phyloP scores from a whole-genome alignment of 345 rosid genomes.

The Conringia planisiliqua region DNA sequence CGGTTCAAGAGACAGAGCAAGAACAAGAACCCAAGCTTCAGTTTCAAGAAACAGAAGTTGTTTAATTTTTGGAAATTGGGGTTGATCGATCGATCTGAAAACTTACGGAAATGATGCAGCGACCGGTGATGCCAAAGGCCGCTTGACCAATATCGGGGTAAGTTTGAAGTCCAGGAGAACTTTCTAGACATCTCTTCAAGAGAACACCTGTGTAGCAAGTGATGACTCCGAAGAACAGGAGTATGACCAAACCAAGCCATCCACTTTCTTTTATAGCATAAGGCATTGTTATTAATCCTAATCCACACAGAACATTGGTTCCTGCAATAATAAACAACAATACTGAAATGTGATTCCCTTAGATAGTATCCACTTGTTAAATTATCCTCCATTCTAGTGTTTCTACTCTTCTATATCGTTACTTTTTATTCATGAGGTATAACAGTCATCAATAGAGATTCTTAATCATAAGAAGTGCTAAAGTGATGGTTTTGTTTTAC shows the following conservation, averaged over 20 bases:
- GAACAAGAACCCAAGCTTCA: slow-evolving; percentile 24
- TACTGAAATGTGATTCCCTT: background rate
- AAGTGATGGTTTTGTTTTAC: slow-evolving; percentile 28
- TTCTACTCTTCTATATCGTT: background rate
- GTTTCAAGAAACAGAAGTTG: slow-evolving; percentile 14
- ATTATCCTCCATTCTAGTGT: background rate
- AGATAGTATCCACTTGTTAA: too few relatives aligned
- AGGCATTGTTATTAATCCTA: slow-evolving; percentile 71
- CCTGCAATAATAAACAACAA: slow-evolving; percentile 35
- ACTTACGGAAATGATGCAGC: slow-evolving; percentile 55
- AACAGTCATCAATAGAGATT: background rate
- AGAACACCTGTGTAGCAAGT: slow-evolving; percentile 66
- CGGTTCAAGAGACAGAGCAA: slow-evolving; percentile 26
- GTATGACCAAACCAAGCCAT: slow-evolving; percentile 61
- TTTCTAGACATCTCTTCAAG: slow-evolving; percentile 67
- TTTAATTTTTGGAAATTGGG: background rate
- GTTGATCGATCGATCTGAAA: background rate
- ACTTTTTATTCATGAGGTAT: too few relatives aligned
- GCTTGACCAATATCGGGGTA: slow-evolving; percentile 92
- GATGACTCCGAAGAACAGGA: slow-evolving; percentile 49
- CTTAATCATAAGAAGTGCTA: background rate
- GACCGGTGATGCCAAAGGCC: slow-evolving; percentile 70
- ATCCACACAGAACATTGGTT: slow-evolving; percentile 68
- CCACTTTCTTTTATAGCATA: slow-evolving; percentile 81
- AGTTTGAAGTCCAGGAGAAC: slow-evolving; percentile 66